phyloP scores from a whole-genome alignment of 805 yeast species.

The Metschnikowia kunwiensis region DNA sequence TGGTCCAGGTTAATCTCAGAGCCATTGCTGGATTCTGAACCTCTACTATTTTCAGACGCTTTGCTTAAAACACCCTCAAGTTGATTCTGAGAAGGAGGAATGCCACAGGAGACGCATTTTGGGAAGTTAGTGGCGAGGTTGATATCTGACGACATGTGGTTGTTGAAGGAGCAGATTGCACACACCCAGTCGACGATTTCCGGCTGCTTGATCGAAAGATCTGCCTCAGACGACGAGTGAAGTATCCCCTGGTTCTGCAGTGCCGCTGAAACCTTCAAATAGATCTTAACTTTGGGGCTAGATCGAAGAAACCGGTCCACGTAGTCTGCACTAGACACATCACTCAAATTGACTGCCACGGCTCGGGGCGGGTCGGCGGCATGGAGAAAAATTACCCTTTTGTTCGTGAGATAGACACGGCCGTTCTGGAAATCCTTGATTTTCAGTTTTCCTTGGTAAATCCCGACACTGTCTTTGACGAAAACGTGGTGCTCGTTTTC shows the following conservation, averaged over 20 bases:
- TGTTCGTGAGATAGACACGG: constrained; percentile 70
- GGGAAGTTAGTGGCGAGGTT: constrained; percentile 26
- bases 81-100: constrained; percentile 21
- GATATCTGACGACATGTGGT: constrained; percentile 29
- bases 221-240: background rate
- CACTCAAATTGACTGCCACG: constrained; percentile 44
- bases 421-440: constrained; percentile 67
- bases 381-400: constrained; percentile 72
- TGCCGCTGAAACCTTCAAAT: constrained; percentile 12
- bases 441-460: constrained; percentile 75
- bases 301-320: constrained; percentile 63
- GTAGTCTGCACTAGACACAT: constrained; percentile 38
- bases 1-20: constrained; percentile 23
- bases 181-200: constrained; percentile 66
- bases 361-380: constrained; percentile 43
- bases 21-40: constrained; percentile 1
- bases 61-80: constrained; percentile 5
- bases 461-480: constrained; percentile 46
- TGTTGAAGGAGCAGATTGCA: constrained; percentile 80
- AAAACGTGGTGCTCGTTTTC: constrained; percentile 33
- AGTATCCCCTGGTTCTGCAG: background rate
- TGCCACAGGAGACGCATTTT: constrained; percentile 40
- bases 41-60: background rate
- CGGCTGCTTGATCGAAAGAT: background rate
- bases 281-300: constrained; percentile 68